phyloP scores from a whole-genome alignment of 2,329 filamentous ascomycete genomes.

The Trichoderma simmonsii region DNA sequence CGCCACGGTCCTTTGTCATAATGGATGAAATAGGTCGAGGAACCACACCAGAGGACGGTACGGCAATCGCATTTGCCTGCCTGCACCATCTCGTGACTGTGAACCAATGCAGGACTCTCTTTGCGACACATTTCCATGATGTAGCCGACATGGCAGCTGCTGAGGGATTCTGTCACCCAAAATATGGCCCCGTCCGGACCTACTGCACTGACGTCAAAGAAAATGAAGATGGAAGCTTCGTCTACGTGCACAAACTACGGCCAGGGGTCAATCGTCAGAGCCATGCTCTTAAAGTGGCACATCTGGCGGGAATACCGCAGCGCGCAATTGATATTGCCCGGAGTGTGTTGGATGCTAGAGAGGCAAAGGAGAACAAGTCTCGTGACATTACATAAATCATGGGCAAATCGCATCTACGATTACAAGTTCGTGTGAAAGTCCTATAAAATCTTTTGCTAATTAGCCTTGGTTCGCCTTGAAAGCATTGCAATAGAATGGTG shows the following conservation, averaged over 20 bases:
- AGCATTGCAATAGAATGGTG: constrained; percentile 23
- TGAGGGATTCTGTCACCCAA: constrained; percentile 40
- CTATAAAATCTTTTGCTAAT: constrained; percentile 25
- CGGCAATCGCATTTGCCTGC: constrained; percentile 85
- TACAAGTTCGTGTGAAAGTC: background rate
- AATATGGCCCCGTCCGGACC: constrained; percentile 53
- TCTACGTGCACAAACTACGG: constrained; percentile 79
- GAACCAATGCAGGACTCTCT: constrained; percentile 77
- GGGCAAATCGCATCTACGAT: background rate
- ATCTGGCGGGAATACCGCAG: constrained; percentile 76
- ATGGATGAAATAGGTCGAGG: constrained; percentile 98
- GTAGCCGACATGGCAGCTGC: constrained; percentile 72
- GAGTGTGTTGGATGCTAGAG: constrained; percentile 25
- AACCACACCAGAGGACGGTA: constrained; percentile 88
- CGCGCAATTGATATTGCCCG: constrained; percentile 66
- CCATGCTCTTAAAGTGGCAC: constrained; percentile 93
- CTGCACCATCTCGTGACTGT: constrained; percentile 76
- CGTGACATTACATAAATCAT: background rate
- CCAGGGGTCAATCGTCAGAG: constrained; percentile 81
- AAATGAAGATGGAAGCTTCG: constrained; percentile 66
- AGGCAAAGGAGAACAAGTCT: background rate
- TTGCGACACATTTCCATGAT: constrained; percentile 91
- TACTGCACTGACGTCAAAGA: constrained; percentile 92
- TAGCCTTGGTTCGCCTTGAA: constrained; percentile 39
- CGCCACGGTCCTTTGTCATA: constrained; percentile 81